Conservation (phyloP, 176 grass and related monocot genomes). For the Eremochloa ophiuroides region DNA sequence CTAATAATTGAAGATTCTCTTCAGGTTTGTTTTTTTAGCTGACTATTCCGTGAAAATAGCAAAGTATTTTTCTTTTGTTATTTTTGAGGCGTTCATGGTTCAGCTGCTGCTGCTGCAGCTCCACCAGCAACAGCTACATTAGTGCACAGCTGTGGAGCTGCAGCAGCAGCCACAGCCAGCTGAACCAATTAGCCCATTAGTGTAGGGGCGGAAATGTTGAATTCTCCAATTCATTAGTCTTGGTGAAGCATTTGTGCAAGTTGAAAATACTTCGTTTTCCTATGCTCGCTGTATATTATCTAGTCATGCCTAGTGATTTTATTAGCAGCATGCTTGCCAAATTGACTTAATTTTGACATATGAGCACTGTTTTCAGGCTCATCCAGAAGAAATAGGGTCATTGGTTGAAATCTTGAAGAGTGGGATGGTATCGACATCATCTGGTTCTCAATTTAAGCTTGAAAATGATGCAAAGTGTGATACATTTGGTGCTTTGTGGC, state of each 20-base stretch:
- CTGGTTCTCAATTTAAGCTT: constrained; percentile 90
- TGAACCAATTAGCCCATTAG: not conserved
- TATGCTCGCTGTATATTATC: constrained; percentile 6
- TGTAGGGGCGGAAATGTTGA: not conserved
- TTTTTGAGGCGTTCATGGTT: not conserved
- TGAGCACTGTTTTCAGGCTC: constrained; percentile 62
- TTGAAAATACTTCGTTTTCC: constrained; percentile 12
- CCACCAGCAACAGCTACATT: not conserved
- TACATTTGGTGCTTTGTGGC: constrained; percentile 89
- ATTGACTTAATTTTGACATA: constrained; percentile 18
- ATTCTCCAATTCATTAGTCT: constrained; percentile 17
- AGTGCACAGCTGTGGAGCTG: not conserved
- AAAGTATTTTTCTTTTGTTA: constrained; percentile 24
- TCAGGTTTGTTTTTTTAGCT: constrained; percentile 58
- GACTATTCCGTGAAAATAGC: not conserved
- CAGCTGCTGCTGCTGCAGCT: not conserved
- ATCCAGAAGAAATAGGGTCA: constrained; percentile 92
- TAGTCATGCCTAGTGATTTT: constrained; percentile 3
- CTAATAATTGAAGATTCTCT: constrained; percentile 96
- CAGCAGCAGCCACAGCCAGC: not conserved
- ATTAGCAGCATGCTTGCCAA: constrained; percentile 9
- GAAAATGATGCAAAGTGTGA: constrained; percentile 91
- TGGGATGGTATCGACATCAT: constrained; percentile 84
- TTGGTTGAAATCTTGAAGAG: constrained; percentile 95
- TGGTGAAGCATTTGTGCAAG: constrained; percentile 4